Percentiles rank a stretch among this genome's conserved stretches.
Conservation (phyloP, 2,329 filamentous ascomycete species). For the Clonostachys rosea region DNA sequence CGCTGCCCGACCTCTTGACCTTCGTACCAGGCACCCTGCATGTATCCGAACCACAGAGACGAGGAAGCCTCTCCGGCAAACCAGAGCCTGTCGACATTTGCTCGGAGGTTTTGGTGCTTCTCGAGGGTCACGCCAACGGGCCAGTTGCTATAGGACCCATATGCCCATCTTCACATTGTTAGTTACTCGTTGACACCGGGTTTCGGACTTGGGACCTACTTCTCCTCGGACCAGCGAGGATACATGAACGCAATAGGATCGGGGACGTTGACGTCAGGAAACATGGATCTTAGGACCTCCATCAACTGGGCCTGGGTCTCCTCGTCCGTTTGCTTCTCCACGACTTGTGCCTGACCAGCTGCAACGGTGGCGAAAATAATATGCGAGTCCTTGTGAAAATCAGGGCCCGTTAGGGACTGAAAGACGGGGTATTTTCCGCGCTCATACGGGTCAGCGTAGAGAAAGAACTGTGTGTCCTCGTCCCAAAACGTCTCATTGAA, state of each 20-base stretch:
- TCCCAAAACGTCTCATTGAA: slow-evolving; percentile 65
- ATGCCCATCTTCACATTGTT: slow-evolving; percentile 28
- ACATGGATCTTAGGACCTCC: slow-evolving; percentile 56
- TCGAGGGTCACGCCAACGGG: slow-evolving; percentile 58
- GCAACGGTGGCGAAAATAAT: slow-evolving; percentile 64
- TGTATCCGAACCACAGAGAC: slow-evolving; percentile 59
- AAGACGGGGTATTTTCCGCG: slow-evolving; percentile 51
- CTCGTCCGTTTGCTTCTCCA: slow-evolving; percentile 55
- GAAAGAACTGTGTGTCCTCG: slow-evolving; percentile 32
- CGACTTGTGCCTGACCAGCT: slow-evolving; percentile 46
- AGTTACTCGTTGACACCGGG: background rate
- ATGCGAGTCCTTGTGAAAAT: slow-evolving; percentile 55
- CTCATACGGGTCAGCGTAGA: slow-evolving; percentile 34
- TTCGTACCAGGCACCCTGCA: slow-evolving; percentile 59
- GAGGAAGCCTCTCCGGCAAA: slow-evolving; percentile 64
- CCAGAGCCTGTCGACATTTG: slow-evolving; percentile 56
- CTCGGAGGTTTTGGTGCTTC: slow-evolving; percentile 63
- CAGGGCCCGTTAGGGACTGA: slow-evolving; percentile 54
- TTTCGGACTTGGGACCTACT: slow-evolving; percentile 8
- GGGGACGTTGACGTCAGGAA: slow-evolving; percentile 48
- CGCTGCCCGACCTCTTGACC: slow-evolving; percentile 42
- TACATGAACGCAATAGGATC: slow-evolving; percentile 58
- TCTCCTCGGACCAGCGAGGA: slow-evolving; percentile 29
- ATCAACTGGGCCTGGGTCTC: slow-evolving; percentile 53
- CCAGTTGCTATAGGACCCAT: slow-evolving; percentile 66